These are phyloP conservation scores for Xerophyta viscosa DNA, from an alignment of 106 monocot genomes.

Conservation along the genomic window DNA sequence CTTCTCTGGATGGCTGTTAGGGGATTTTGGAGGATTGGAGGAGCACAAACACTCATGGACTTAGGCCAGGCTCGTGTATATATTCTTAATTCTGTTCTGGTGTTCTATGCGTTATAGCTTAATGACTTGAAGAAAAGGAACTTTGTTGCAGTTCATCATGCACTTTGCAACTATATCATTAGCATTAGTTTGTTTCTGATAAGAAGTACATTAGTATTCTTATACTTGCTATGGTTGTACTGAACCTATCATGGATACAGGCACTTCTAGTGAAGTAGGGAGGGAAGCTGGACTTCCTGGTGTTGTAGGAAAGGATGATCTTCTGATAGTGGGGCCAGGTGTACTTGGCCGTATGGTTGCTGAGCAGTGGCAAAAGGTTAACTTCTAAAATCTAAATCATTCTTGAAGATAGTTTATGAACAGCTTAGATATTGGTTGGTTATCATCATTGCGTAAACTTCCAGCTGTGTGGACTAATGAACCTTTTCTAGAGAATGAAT, in stretches of 20 bases:
- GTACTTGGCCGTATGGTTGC: slow-evolving; percentile 68
- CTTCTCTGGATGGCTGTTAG: no score
- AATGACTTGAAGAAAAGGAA: no score
- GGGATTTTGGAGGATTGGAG: no score
- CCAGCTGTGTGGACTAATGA: no score
- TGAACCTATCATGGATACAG: slow-evolving; percentile 5
- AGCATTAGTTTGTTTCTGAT: neutral
- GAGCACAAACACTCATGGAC: no score
- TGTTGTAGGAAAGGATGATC: slow-evolving; percentile 25
- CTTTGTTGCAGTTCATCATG: no score
- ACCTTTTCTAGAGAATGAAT: no score
- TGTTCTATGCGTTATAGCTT: no score
- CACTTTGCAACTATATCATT: neutral
- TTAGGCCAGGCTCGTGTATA: no score
- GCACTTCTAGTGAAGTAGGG: slow-evolving; percentile 10
- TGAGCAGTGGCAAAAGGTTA: slow-evolving; percentile 67
- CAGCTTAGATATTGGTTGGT: neutral
- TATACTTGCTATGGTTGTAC: neutral
- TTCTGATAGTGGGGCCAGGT: slow-evolving; percentile 57
- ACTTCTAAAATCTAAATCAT: neutral
- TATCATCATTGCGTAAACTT: no score
- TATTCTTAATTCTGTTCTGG: no score
- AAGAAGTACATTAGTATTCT: neutral
- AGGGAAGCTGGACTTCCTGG: neutral
- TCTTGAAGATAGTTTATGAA: neutral